Base-by-base conservation (phyloP, 2,329 filamentous ascomycete genomes). In the Pyrenophora teres region DNA sequence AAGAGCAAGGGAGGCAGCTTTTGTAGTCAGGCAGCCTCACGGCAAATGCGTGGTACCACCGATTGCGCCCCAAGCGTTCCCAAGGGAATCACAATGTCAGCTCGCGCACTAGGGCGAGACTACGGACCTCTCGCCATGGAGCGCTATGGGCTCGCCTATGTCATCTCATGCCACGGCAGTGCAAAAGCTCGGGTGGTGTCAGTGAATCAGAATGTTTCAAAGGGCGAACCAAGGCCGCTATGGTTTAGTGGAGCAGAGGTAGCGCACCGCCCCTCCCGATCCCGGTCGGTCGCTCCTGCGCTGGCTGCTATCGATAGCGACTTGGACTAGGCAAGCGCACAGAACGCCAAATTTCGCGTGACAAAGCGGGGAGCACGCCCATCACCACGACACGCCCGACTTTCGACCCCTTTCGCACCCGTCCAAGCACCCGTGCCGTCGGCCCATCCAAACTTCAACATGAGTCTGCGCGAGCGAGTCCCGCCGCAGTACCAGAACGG, bases 401-500 rank as follows among this genome's bases (percentile, higher is more conserved):
- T 3, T 3, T 53, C 57, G 48, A 51, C 53, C 45, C 38, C 40
- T 25, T 50, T 23, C 38, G 46, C 49, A 23, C 39, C 39, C 39
- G 30, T 18, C 37, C 44, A 44, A 50, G 13, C 37, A 47, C 48
- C 49, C 49, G 35, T 41, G 39, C 47, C 39, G 38, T 39, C 46
- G 50, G 31, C 42, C 53, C 31, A 52, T 30, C 52, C 32, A 50
- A 27, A 31, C 47, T 27, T 55, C 23, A 52, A 52, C 23, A 57
- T 67, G 65, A 68, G 63, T 56, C 41, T 62, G 57, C 57, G 57
- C 40, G 46, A 52, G 44, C 50, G 50, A 30, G 44, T 52, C 5
- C 50, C 56, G 48, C 57, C 57, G 60, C 59, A 63, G 50, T 76
- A 73, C 60, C 74, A 77, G 60, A 74, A 78, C 57, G 72, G 71